phyloP scores from a whole-genome alignment of 2,329 filamentous ascomycete species.

The Aspergillus bombycis region DNA sequence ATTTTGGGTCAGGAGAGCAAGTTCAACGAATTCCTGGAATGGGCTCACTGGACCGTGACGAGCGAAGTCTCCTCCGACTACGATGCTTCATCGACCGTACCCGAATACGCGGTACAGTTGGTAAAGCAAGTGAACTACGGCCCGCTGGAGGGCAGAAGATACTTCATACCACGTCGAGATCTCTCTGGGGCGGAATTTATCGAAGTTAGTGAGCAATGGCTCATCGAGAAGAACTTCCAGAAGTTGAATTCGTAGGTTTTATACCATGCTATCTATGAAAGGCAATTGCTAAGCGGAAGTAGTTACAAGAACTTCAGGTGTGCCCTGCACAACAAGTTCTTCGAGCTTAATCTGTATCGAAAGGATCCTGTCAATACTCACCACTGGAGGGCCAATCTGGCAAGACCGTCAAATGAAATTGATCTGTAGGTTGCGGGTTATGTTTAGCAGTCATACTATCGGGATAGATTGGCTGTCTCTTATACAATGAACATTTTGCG shows the following conservation, averaged over 20 bases:
- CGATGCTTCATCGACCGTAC: not conserved
- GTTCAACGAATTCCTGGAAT: not conserved
- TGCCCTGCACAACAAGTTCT: slow-evolving; percentile 1
- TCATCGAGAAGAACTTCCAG: slow-evolving; percentile 2
- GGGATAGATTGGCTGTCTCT: not conserved
- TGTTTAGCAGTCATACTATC: not conserved
- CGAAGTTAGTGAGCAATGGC: not conserved
- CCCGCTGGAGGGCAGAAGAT: not conserved
- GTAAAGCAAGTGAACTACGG: slow-evolving; percentile 3
- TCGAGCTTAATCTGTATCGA: slow-evolving; percentile 2
- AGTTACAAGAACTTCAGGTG: slow-evolving; percentile 4
- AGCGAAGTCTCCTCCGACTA: not conserved
- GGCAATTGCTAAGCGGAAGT: not conserved
- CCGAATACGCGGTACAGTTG: not conserved
- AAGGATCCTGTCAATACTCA: slow-evolving; percentile 3
- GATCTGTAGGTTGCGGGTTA: not conserved
- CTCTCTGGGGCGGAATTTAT: not conserved
- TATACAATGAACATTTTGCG: not conserved
- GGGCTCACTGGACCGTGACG: not conserved
- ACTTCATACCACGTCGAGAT: not conserved
- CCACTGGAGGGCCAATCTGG: slow-evolving; percentile 2
- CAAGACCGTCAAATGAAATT: not conserved
- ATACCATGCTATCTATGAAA: not conserved
- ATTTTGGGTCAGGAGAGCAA: not conserved
- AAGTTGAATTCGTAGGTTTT: slow-evolving; percentile 6